A percentile compares a stretch with the other conserved stretches of the same genome.
phyloP scores from a whole-genome alignment of 495 filamentous ascomycete genomes.

The Trichocladium uniseriatum region DNA sequence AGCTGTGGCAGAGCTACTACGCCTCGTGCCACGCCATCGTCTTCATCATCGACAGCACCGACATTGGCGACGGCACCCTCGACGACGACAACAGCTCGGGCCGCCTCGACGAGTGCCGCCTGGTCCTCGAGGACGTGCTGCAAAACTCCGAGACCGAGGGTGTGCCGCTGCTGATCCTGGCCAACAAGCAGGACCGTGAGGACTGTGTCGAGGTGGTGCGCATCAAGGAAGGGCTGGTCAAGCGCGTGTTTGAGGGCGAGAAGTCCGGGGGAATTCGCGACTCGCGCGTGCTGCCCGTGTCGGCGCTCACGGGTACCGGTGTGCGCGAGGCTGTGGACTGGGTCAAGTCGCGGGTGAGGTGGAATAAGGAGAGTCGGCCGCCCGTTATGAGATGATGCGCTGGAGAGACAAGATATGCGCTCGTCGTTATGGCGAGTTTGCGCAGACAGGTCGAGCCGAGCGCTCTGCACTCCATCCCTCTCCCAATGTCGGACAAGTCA shows the following conservation, averaged over 20 bases:
- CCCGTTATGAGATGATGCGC: constrained; percentile 81
- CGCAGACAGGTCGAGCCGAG: too few species aligned
- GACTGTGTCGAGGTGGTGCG: constrained; percentile 95
- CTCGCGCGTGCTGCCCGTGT: constrained; percentile 82
- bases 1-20: constrained; percentile 95
- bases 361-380: constrained; percentile 89
- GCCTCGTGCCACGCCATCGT: constrained; percentile 89
- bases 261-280: constrained; percentile 77
- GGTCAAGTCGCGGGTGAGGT: constrained; percentile 81
- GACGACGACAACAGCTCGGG: constrained; percentile 45
- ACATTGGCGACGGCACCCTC: constrained; percentile 72
- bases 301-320: constrained; percentile 81
- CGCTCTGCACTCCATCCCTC: too few species aligned
- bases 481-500: too few species aligned
- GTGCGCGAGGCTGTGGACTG: constrained; percentile 94
- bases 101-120: constrained; percentile 75
- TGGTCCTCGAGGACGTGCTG: constrained; percentile 81
- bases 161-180: constrained; percentile 83
- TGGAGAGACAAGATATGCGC: too few species aligned
- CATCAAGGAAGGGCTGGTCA: constrained; percentile 91
- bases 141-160: constrained; percentile 76
- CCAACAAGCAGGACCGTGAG: constrained; percentile 96
- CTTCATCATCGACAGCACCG: constrained; percentile 89
- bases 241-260: constrained; percentile 90
- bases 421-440: too few species aligned